phyloP scores from a whole-genome alignment of 305 asterid genomes.

The Fraxinus baroniana region DNA sequence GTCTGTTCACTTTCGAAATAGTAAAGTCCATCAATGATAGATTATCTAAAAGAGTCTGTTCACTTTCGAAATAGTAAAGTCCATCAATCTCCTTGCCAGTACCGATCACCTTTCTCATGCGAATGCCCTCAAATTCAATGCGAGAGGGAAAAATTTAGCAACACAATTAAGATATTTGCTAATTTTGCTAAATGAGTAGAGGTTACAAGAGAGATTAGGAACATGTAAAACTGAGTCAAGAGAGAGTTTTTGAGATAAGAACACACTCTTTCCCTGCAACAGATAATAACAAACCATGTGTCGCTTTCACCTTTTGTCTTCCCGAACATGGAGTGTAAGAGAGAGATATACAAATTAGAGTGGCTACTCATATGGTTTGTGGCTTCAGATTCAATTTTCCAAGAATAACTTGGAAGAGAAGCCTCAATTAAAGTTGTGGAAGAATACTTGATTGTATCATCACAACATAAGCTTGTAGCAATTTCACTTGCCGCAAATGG shows the following conservation, averaged over 20 bases:
- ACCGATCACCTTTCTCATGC: not conserved
- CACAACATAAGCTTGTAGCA: not conserved
- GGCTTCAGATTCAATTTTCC: not conserved
- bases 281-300: not conserved
- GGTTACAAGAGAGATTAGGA: not conserved
- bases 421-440: not conserved
- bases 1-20: not conserved
- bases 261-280: not conserved
- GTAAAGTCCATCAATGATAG: not conserved
- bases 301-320: not conserved
- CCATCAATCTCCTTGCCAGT: not conserved
- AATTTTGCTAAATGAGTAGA: not conserved
- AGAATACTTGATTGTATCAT: not conserved
- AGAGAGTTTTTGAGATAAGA: not conserved
- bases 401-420: not conserved
- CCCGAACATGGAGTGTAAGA: not conserved
- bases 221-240: not conserved
- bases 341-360: not conserved
- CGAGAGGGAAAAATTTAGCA: not conserved
- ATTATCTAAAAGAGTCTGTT: not conserved
- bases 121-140: not conserved
- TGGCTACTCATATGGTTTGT: not conserved
- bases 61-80: not conserved
- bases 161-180: not conserved
- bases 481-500: not conserved